These are phyloP conservation scores for Coniochaeta sp. DNA, from an alignment of 2,329 filamentous ascomycete genomes.

Conservation along the genomic window DNA sequence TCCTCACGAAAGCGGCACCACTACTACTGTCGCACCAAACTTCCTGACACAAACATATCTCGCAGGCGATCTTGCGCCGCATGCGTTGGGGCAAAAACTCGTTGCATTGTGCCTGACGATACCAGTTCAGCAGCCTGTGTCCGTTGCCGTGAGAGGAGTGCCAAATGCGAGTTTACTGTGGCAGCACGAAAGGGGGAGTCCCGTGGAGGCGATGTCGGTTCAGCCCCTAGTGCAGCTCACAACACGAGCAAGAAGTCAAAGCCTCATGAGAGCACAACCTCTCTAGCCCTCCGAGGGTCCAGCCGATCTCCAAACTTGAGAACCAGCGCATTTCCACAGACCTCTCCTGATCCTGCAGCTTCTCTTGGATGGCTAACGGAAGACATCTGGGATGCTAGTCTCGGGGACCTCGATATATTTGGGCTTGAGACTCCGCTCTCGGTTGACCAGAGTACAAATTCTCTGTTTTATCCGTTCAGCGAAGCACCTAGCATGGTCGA, in stretches of 20 bases:
- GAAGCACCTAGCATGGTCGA: neutral
- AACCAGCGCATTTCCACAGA: neutral
- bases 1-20: constrained; percentile 5
- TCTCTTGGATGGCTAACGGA: neutral
- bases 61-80: constrained; percentile 5
- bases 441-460: neutral
- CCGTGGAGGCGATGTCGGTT: neutral
- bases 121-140: neutral
- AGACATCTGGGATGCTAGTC: neutral
- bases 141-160: constrained; percentile 2
- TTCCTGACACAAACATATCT: constrained; percentile 2
- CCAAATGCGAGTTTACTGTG: constrained; percentile 3
- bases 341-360: neutral
- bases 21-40: constrained; percentile 7
- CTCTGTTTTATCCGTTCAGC: neutral
- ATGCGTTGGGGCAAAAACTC: constrained; percentile 5
- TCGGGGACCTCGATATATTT: constrained; percentile 11
- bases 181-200: neutral
- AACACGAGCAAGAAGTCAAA: neutral
- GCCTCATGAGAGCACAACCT: neutral
- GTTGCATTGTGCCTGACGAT: constrained; percentile 3
- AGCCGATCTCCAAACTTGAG: neutral
- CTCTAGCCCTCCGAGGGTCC: neutral
- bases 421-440: neutral
- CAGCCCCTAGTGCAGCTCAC: neutral